Base-by-base conservation (phyloP, 192 early-diverging fungal genomes). In the Linderina pennispora region DNA sequence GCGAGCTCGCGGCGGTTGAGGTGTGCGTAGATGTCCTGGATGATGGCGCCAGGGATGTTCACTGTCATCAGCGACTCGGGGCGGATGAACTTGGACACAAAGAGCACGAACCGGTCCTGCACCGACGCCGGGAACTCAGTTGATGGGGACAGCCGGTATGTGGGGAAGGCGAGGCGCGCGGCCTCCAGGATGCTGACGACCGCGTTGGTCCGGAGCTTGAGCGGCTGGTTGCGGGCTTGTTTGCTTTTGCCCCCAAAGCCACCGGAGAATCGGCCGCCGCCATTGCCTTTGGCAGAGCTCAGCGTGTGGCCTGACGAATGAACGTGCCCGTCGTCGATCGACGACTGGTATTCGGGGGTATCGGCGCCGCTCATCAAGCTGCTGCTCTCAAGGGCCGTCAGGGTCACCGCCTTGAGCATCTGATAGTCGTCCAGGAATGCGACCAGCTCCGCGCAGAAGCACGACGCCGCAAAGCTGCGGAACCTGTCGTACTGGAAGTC, bases 341-440 rank as follows among this genome's bases (percentile, higher is more conserved):
- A 40, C 55, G 61, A 31, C 11, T 11, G 5, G n/a, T n/a, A n/a
- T n/a, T n/a, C n/a, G n/a, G n/a, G 48, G n/a, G 50, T 47, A n/a
- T n/a, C n/a, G n/a, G n/a, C n/a, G 28, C 28, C 11, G 28, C 28
- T 5, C 28, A 8, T 11, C 6, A 31, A 11, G 11, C 28, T 31
- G 28, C 28, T 31, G n/a, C 57, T 58, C 36, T 55, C 61, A 2
- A 70, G 47, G 14, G 66, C 45, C 18, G 47, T 23, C 14, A 70
- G 39, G 2, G 66, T 63, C 23, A 63, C 31, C 1, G 45, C 39
- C 51, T 70, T 70, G 39, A 70, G 66, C 25, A 48, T 43, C 43
- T 70, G 66, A 28, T 70, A 70, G 43, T 70, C 66, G 43, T 70
- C 66, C 5, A 70, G 53, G 32, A 70, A 70, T 0, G 66, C 66